Base-by-base conservation (phyloP, 2,329 filamentous ascomycete genomes). In the Macrophomina phaseolina region DNA sequence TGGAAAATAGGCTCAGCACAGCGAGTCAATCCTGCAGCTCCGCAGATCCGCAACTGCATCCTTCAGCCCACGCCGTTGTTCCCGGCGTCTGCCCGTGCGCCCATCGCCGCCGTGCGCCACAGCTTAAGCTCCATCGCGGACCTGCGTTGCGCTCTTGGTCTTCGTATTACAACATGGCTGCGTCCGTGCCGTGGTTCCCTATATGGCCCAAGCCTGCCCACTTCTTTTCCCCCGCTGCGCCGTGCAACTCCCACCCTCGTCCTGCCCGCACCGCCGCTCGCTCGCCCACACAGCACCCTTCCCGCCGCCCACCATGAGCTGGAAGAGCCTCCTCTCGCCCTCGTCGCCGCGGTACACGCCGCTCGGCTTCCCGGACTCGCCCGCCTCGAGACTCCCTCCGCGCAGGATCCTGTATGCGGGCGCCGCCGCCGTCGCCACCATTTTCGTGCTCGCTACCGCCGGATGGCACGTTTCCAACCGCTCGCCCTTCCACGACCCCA, bases 311-410 rank as follows among this genome's bases (percentile, higher is more conserved):
- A 46, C 38, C 14, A 64, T 64, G 62, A 51, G 49, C 40, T 55
- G 48, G 62, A 53, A 55, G 40, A 55, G 49, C 23, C 40, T 64
- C 11, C 38, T 64, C 18, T 64, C 62, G 36, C 62, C 62, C 36
- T 42, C 62, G 11, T 51, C 49, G 23, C 49, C 62, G 49, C 62
- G 62, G 46, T 64, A 64, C 49, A 32, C 62, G 3, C 48, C 62
- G 48, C 62, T 64, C 14, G 62, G 62, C 30, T 64, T 52, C n/a
- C 62, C 62, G 18, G 40, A 51, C 18, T 2, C 9, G 4, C 23
- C 48, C 2, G 28, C 12, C 3, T 30, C 28, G 3, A 23, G 62
- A 34, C 12, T 52, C 3, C 62, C 49, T 36, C 62, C 62, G 36
- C 62, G 62, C 49, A 36, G 62, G 11, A 55, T 64, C 2, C 49